Evolutionary conservation across 2,329 filamentous ascomycete species (phyloP).

Genomic region (Amesomyces nigricolor): DNA sequence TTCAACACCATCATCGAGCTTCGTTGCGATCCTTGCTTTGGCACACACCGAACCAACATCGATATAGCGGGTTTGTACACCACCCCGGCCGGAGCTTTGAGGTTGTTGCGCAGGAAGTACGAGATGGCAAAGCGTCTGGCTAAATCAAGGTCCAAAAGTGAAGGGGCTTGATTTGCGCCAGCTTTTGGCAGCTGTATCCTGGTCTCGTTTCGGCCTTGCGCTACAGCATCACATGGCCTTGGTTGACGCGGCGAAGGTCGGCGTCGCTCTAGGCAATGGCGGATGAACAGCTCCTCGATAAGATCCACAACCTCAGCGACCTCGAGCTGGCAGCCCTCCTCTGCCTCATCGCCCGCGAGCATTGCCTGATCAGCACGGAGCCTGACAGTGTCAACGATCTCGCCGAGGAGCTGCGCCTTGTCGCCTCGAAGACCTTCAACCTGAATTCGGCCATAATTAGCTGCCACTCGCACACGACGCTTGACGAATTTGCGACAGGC

Average conservation of each 20-base stretch:
- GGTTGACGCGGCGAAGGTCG: background rate
- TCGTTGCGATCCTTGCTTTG: no score
- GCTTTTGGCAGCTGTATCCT: background rate
- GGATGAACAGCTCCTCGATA: conserved; percentile 54
- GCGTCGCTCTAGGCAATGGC: conserved; percentile 44
- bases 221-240: background rate
- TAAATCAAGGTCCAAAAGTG: background rate
- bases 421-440: conserved; percentile 65
- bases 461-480: conserved; percentile 65
- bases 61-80: background rate
- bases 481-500: conserved; percentile 73
- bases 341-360: conserved; percentile 73
- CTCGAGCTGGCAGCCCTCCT: conserved; percentile 82
- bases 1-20: no score
- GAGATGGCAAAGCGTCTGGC: background rate
- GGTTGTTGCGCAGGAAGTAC: background rate
- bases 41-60: no score
- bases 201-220: background rate
- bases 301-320: conserved; percentile 75
- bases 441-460: conserved; percentile 64
- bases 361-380: conserved; percentile 76
- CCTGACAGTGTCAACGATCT: conserved; percentile 52
- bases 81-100: no score
- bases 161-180: conserved; percentile 3
- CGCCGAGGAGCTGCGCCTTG: conserved; percentile 66